Percentiles rank a stretch among this genome's conserved stretches.
Evolutionary conservation across 1,284 basidiomycete genomes (phyloP).

Genomic region (Ganoderma leucocontextum): DNA sequence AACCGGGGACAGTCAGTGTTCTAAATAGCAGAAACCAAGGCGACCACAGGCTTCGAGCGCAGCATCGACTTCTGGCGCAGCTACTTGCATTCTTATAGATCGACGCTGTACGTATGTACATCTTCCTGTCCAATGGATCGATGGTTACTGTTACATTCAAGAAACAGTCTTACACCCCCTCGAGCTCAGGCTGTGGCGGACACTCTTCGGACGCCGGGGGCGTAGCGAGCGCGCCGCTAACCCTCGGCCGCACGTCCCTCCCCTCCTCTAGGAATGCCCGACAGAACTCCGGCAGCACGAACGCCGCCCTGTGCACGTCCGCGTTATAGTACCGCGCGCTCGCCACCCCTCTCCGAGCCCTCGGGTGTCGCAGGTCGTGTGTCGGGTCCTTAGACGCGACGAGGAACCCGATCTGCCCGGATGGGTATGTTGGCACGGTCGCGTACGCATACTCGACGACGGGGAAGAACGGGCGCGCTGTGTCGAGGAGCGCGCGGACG

Average conservation of each 20-base stretch:
- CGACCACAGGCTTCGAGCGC: neutral
- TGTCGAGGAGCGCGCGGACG: constrained; percentile 81
- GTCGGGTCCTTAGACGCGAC: constrained; percentile 83
- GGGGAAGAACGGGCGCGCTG: constrained; percentile 83
- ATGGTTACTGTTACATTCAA: neutral
- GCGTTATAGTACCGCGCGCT: constrained; percentile 88
- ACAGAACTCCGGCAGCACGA: constrained; percentile 92
- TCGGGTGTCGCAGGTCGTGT: constrained; percentile 73
- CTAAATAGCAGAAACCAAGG: neutral
- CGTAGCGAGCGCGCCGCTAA: constrained; percentile 45
- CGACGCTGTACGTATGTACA: neutral
- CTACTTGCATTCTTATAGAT: neutral
- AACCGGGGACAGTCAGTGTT: neutral
- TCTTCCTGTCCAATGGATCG: neutral
- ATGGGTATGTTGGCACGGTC: constrained; percentile 96
- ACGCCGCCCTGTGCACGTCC: constrained; percentile 83
- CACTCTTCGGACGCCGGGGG: neutral
- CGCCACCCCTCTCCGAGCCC: constrained; percentile 56
- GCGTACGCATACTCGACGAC: constrained; percentile 93
- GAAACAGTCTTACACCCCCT: neutral
- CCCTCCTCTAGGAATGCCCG: constrained; percentile 77
- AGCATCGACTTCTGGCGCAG: neutral
- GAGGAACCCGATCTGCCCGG: constrained; percentile 96
- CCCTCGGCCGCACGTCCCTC: constrained; percentile 70
- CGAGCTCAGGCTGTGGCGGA: neutral